phyloP scores from a whole-genome alignment of 169 alveolate species.

The Plasmodium gonderi region DNA sequence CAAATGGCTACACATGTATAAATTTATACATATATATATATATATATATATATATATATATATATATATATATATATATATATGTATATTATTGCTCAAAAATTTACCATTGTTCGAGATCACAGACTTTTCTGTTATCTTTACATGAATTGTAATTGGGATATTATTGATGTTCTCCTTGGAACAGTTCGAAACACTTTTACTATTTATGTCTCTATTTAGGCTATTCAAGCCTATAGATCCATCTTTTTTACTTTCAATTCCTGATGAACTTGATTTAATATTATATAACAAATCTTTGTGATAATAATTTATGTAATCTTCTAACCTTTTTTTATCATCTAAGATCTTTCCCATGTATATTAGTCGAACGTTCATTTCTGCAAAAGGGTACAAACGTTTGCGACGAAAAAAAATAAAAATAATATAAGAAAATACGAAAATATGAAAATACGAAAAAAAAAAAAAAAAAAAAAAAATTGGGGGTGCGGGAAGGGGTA shows the following conservation, averaged over 20 bases:
- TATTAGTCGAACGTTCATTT: conserved; percentile 77
- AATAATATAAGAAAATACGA: not conserved
- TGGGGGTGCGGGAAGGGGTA: not conserved
- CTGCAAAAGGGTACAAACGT: conserved; percentile 1
- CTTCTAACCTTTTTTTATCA: conserved; percentile 73
- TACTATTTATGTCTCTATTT: not conserved
- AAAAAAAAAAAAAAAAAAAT: not conserved
- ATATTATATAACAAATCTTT: conserved; percentile 13
- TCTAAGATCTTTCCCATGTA: conserved; percentile 78
- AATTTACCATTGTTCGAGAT: conserved; percentile 17
- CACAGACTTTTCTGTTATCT: conserved; percentile 26
- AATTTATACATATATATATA: no score
- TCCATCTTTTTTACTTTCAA: conserved; percentile 4
- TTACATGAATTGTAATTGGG: conserved; percentile 50
- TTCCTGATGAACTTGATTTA: not conserved
- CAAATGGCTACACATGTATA: no score
- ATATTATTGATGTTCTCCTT: conserved; percentile 9
- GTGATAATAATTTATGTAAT: conserved; percentile 45
- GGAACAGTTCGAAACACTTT: not conserved
- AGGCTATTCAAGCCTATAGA: not conserved
- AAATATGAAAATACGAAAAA: not conserved
- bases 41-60: not conserved
- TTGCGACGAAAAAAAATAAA: not conserved
- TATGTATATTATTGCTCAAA: no score
- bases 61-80: no score